These are phyloP conservation scores for Leishmania amazonensis DNA, from an alignment of 208 protist genomes.

Conservation along the genomic window DNA sequence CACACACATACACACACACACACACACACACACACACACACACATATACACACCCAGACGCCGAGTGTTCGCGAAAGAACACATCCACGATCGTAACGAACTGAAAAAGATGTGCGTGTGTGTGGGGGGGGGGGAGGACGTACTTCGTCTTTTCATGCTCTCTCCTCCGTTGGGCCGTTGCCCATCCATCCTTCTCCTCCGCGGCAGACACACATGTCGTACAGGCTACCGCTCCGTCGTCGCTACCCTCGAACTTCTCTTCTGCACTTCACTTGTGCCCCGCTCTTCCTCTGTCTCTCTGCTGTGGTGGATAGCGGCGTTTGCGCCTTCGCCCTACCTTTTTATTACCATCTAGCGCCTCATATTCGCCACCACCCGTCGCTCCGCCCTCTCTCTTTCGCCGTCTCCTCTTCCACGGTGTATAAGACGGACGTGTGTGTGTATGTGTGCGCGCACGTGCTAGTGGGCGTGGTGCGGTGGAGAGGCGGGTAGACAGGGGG, in stretches of 20 bases:
- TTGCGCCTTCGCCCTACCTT: not conserved
- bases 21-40: not conserved
- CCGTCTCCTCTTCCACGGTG: not conserved
- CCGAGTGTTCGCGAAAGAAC: not conserved
- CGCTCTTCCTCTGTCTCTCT: not conserved
- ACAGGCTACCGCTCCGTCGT: not conserved
- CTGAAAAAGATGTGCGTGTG: not conserved
- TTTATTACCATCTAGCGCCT: not conserved
- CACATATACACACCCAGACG: not conserved
- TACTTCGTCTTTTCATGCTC: not conserved
- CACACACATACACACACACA: not conserved
- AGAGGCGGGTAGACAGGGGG: not conserved
- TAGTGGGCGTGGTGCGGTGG: not conserved
- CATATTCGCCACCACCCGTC: constrained; percentile 5
- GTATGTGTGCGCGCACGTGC: not conserved
- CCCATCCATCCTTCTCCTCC: not conserved
- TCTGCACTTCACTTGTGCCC: not conserved
- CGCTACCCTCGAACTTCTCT: not conserved
- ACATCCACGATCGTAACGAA: not conserved
- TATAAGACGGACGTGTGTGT: not conserved
- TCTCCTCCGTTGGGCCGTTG: not conserved
- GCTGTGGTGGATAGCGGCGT: not conserved
- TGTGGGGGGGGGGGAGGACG: not conserved
- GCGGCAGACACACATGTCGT: not conserved
- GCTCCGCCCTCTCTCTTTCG: not conserved